Base-by-base conservation (phyloP, 805 yeast species). In the Scheffersomyces lignosus region DNA sequence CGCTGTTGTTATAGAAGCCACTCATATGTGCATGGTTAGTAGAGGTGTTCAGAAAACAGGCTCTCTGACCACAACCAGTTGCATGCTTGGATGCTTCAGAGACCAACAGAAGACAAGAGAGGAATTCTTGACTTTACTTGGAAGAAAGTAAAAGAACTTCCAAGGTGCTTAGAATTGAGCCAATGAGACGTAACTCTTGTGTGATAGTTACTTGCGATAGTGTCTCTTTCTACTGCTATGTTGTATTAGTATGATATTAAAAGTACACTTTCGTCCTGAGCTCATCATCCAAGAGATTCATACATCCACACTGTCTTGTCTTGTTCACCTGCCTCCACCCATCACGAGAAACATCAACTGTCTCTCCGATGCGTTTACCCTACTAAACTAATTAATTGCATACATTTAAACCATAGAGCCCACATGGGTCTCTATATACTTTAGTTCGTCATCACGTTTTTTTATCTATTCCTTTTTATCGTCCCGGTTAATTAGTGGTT, bases 1-100 rank as follows among this genome's bases (percentile, higher is more conserved):
- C 6, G 99, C 98, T 1, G 99, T 93, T 27, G 98, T 93, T 18
- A 89, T 93, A 54, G 99, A 93, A 64, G 97, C 97, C 14, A 79
- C 91, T 2, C 99, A 93, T 60, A 93, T 93, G 99, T 93, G 99
- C 63, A 93, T 93, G 99, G 98, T 91, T 18, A 87, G 95, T 60
- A 78, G 99, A 58, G 99, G 99, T 38, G 87, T 93, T 18, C 97
- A 93, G 62, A 93, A 93, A 64, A 80, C 96, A 0, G 97, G 98
- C 1, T 85, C 96, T 14, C 77, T 86, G 14, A 93, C 99, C 2
- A 81, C 89, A 23, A 93, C 99, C 14, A 87, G 96, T 54, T 91
- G 98, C 58, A 91, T 93, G 97, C 75, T 93, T 51, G 99, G 99
- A 7, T 86, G 96, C 48, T 93, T 93, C 73, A 77, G 97, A 55